Percentiles rank a stretch among this genome's conserved stretches.
Conservation (phyloP, 1,139 yeast genomes). For the Candida pseudoviswanathii region DNA sequence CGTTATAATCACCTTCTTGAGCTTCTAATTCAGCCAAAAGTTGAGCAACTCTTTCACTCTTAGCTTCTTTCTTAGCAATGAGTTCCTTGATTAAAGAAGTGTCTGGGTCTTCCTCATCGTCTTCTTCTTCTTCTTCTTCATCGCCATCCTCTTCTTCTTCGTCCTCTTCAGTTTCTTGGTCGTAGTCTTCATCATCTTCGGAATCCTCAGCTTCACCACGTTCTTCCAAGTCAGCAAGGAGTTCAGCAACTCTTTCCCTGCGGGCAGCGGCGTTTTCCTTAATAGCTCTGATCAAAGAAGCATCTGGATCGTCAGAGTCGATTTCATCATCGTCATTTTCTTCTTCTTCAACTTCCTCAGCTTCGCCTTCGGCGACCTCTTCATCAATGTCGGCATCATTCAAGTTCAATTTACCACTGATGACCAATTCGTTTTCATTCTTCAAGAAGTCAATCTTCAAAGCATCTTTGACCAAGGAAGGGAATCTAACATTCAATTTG, state of each 20-base stretch:
- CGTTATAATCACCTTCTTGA: conserved; percentile 42
- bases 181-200: conserved; percentile 36
- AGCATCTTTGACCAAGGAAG: conserved; percentile 46
- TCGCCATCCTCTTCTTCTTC: conserved; percentile 23
- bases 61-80: conserved; percentile 18
- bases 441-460: conserved; percentile 45
- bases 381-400: conserved; percentile 23
- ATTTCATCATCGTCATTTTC: conserved; percentile 32
- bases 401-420: conserved; percentile 45
- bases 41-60: conserved; percentile 30
- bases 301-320: conserved; percentile 24
- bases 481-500: conserved; percentile 47
- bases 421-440: conserved; percentile 45
- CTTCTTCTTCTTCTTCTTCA: conserved; percentile 14
- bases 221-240: conserved; percentile 2
- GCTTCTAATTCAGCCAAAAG: conserved; percentile 44
- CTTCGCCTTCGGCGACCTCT: conserved; percentile 14
- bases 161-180: conserved; percentile 22
- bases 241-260: conserved; percentile 22
- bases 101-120: too few species aligned
- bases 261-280: conserved; percentile 25
- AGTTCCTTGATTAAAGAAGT: too few species aligned
- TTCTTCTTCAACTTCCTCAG: conserved; percentile 17
- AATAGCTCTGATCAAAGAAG: conserved; percentile 22
- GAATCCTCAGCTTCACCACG: conserved; percentile 32